A percentile compares a stretch with the other conserved stretches of the same genome.
Evolutionary conservation across 208 protist genomes (phyloP).

Genomic region (Kentomonas sorsogonicus): DNA sequence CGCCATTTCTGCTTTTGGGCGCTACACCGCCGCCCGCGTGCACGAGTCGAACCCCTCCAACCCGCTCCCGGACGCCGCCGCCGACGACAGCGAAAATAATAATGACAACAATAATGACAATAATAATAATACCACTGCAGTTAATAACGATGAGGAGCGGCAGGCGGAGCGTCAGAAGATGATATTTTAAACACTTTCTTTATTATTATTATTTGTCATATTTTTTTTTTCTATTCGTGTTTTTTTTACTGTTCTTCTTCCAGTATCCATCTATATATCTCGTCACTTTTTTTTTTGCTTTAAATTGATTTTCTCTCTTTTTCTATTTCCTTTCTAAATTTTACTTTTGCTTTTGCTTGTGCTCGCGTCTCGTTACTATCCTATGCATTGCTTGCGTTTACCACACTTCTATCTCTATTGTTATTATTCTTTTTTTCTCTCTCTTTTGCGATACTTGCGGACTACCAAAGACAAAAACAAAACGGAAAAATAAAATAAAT

Average conservation of each 20-base stretch:
- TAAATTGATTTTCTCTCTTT: constrained; percentile 1
- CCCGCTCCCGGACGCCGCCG: constrained; percentile 72
- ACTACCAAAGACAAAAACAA: too few species aligned
- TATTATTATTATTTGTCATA: constrained; percentile 9
- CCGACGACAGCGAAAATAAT: constrained; percentile 10
- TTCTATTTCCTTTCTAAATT: neutral
- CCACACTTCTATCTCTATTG: neutral
- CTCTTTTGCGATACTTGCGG: too few species aligned
- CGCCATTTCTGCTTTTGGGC: constrained; percentile 79
- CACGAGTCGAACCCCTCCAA: constrained; percentile 83
- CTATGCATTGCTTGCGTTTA: too few species aligned
- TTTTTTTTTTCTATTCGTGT: constrained; percentile 15
- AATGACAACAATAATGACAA: neutral
- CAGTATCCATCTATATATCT: neutral
- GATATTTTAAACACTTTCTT: neutral
- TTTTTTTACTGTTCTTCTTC: constrained; percentile 1
- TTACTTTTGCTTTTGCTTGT: constrained; percentile 3
- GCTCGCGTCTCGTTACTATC: too few species aligned
- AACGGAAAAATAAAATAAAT: too few species aligned
- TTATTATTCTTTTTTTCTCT: neutral
- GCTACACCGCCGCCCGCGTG: constrained; percentile 69
- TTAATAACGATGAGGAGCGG: too few species aligned
- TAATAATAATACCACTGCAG: too few species aligned
- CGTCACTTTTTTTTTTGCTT: constrained; percentile 7
- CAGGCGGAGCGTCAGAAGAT: too few species aligned